These are phyloP conservation scores for Aspergillus chevalieri DNA, from an alignment of 2,329 filamentous ascomycete species.

Conservation along the genomic window DNA sequence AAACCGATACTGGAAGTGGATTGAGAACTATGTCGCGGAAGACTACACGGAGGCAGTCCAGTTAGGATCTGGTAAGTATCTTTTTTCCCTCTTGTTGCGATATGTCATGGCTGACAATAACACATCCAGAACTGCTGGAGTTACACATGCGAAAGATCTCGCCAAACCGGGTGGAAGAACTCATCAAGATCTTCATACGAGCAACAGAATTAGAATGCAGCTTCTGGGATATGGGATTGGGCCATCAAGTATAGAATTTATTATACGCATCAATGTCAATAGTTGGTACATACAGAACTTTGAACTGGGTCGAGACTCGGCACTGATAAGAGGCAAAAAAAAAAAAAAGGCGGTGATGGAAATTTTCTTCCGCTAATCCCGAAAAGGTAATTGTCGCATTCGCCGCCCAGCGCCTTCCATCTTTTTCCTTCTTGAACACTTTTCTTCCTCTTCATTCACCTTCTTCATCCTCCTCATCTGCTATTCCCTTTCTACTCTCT, in stretches of 20 bases:
- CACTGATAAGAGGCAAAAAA: conserved; percentile 1
- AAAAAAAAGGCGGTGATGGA: conserved; percentile 4
- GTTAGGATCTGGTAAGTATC: conserved; percentile 58
- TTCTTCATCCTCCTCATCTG: conserved; percentile 22
- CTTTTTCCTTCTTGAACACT: conserved; percentile 18
- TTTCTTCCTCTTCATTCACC: conserved; percentile 21
- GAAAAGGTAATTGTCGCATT: conserved; percentile 21
- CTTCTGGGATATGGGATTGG: conserved; percentile 66
- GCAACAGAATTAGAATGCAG: conserved; percentile 73
- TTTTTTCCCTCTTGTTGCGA: not conserved
- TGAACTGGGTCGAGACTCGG: conserved; percentile 2
- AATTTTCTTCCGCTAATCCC: conserved; percentile 19
- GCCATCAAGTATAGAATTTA: conserved; percentile 7
- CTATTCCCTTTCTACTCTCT: conserved; percentile 18
- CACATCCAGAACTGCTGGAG: conserved; percentile 62
- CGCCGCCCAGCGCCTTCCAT: conserved; percentile 6
- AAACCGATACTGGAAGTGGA: conserved; percentile 84
- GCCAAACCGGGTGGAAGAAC: conserved; percentile 67
- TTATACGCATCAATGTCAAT: not conserved
- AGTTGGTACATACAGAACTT: not conserved
- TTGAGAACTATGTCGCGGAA: conserved; percentile 77
- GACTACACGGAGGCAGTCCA: conserved; percentile 70
- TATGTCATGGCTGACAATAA: conserved; percentile 1
- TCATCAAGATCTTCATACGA: conserved; percentile 77
- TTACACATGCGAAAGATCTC: conserved; percentile 67